Evolutionary conservation across 2,329 filamentous ascomycete species (phyloP).

Genomic region (Lachnellula occidentalis): DNA sequence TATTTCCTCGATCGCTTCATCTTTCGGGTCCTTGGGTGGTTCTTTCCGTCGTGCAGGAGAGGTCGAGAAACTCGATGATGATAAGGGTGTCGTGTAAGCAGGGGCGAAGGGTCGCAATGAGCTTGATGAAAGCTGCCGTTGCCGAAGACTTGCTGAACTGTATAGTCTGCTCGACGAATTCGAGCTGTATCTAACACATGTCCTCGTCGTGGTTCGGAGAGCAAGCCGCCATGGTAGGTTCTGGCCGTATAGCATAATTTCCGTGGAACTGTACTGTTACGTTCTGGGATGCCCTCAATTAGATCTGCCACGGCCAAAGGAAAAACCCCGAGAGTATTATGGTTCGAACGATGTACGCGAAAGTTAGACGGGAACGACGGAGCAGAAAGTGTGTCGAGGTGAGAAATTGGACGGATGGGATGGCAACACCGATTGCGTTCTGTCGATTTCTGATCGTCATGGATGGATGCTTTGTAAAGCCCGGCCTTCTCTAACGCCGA

Average conservation of each 20-base stretch:
- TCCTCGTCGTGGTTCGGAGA: constrained; percentile 28
- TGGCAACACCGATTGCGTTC: too few relatives aligned
- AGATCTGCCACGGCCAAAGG: neutral
- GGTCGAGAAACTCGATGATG: constrained; percentile 41
- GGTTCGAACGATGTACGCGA: too few relatives aligned
- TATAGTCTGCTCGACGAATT: constrained; percentile 21
- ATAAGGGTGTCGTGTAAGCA: constrained; percentile 36
- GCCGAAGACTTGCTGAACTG: constrained; percentile 14
- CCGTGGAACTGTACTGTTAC: neutral
- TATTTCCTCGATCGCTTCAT: constrained; percentile 34
- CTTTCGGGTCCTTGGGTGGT: constrained; percentile 33
- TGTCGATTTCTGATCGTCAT: too few relatives aligned
- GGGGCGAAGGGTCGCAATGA: constrained; percentile 58
- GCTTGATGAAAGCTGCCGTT: constrained; percentile 46
- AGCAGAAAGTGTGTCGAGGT: too few relatives aligned
- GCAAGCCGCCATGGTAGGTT: constrained; percentile 61
- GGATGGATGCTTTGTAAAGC: too few relatives aligned
- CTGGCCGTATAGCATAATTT: constrained; percentile 56
- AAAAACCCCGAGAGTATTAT: neutral
- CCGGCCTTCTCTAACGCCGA: too few relatives aligned
- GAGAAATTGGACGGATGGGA: too few relatives aligned
- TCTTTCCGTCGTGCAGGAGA: constrained; percentile 47
- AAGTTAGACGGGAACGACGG: too few relatives aligned
- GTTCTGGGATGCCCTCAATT: too few relatives aligned
- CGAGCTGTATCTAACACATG: constrained; percentile 15